Evolutionary conservation across 2,329 filamentous ascomycete species (phyloP), one percentile per base, ranked within the genome.

Genomic region (Colletotrichum truncatum): DNA sequence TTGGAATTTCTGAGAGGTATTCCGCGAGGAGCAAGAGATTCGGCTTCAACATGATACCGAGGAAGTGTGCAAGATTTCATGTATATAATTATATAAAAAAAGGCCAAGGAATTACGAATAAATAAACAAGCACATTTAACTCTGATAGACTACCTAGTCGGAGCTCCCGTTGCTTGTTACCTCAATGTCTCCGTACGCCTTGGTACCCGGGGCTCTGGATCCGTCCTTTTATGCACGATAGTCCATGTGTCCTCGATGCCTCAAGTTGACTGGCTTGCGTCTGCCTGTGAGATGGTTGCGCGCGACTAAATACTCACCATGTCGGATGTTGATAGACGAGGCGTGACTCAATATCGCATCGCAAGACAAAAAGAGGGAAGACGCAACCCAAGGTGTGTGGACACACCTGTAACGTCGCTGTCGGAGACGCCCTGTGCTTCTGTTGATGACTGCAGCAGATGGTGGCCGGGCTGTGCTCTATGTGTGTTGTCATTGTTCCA

Each of bases 221-320:
- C n/a, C n/a, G n/a, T n/a, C n/a, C n/a, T n/a, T n/a, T 30, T 54
- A 55, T 61, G 56, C 56, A 49, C 48, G 56, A 49, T 56, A 48
- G 56, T 55, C 39, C 62, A 65, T 65, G 55, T 61, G 48, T 61
- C 36, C 48, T 43, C n/a, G 16, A 41, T 10, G 26, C 32, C 56
- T 32, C 14, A 25, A 16, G 5, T 16, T 54, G 48, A 64, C 48
- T 61, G 56, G 61, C n/a, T 26, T 34, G 28, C n/a, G n/a, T 30
- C 18, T 25, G 30, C n/a, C 7, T n/a, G 18, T 16, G 51, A 9
- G n/a, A 38, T 36, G 39, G 53, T 11, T 32, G 34, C 21, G n/a
- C 23, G 16, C 14, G 26, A 16, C 30, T 32, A 30, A 25, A 46
- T 45, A 4, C 28, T 36, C 38, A n/a, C n/a, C n/a, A n/a, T 38